Evolutionary conservation across 345 rosid species (phyloP).

Genomic region (Eucalyptus coolabah): DNA sequence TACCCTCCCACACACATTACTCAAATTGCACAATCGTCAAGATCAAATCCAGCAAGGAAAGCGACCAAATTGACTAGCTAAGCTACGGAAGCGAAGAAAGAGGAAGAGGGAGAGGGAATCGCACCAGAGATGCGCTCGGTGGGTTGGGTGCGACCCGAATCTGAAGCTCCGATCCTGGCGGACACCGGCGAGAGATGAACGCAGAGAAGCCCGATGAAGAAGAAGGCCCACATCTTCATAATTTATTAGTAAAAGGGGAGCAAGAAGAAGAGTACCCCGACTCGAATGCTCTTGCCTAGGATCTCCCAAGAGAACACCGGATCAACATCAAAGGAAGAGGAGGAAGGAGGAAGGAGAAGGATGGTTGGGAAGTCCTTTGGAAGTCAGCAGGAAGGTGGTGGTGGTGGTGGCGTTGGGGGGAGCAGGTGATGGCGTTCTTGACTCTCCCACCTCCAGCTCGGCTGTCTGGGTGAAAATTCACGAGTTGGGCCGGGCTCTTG

Average conservation of each 20-base stretch:
- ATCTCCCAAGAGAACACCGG: background rate
- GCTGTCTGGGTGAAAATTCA: background rate
- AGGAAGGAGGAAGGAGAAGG: background rate
- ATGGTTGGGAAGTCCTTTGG: background rate
- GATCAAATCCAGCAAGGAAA: background rate
- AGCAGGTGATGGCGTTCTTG: background rate
- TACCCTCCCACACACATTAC: background rate
- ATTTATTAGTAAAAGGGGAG: background rate
- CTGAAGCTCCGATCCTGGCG: conserved; percentile 29
- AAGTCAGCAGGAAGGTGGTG: background rate
- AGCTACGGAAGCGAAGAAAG: background rate
- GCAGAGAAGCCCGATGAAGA: conserved; percentile 30
- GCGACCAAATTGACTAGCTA: background rate
- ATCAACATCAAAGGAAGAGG: background rate
- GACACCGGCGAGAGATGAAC: conserved; percentile 5
- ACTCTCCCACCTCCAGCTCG: background rate
- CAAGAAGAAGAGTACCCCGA: background rate
- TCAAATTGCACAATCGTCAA: background rate
- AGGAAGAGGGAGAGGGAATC: background rate
- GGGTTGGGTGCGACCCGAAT: conserved; percentile 56
- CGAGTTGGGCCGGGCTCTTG: background rate
- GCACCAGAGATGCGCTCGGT: conserved; percentile 91
- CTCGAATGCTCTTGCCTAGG: background rate
- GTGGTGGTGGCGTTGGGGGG: too few species aligned
- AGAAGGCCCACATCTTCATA: conserved; percentile 47